Percentiles rank a stretch among this genome's conserved stretches.
phyloP scores from a whole-genome alignment of 176 grass and related monocot species.

The Oryza meridionalis region DNA sequence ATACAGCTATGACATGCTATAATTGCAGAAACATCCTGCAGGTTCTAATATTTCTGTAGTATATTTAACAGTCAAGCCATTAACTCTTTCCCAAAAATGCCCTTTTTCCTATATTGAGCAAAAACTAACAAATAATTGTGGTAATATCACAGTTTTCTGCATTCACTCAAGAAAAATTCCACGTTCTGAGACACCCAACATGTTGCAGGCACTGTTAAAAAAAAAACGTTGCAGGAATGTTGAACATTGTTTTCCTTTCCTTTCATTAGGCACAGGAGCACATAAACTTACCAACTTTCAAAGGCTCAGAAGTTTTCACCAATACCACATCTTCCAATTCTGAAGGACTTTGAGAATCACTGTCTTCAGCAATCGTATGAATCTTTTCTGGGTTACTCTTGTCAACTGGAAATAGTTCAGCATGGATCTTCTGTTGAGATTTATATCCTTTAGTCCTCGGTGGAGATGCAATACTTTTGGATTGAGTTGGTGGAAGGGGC shows the following conservation, averaged over 20 bases:
- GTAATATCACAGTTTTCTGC: slow-evolving; percentile 4
- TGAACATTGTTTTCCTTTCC: slow-evolving; percentile 13
- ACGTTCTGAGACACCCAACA: neutral
- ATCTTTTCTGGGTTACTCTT: neutral
- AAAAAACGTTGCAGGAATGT: neutral
- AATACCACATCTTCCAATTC: slow-evolving; percentile 25
- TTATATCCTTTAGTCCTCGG: slow-evolving; percentile 25
- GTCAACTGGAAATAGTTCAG: slow-evolving; percentile 17
- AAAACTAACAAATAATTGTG: neutral
- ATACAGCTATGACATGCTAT: slow-evolving; percentile 29
- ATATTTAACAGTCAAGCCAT: neutral
- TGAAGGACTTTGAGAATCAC: slow-evolving; percentile 29
- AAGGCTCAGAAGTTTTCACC: slow-evolving; percentile 23
- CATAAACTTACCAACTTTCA: slow-evolving; percentile 47
- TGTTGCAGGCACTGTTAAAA: neutral
- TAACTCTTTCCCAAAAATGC: neutral
- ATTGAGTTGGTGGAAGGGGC: slow-evolving; percentile 51
- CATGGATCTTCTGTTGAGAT: slow-evolving; percentile 16
- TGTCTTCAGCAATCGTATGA: slow-evolving; percentile 19
- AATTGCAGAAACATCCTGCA: slow-evolving; percentile 26
- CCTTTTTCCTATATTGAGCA: slow-evolving; percentile 15
- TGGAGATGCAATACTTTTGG: slow-evolving; percentile 30
- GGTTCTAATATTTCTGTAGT: slow-evolving; percentile 28
- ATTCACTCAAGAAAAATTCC: slow-evolving; percentile 14
- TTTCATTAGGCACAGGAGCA: slow-evolving; percentile 26